Evolutionary conservation across 495 filamentous ascomycete species (phyloP), one percentile per base, ranked within the genome.

Genomic region (Filosporella fistucella): DNA sequence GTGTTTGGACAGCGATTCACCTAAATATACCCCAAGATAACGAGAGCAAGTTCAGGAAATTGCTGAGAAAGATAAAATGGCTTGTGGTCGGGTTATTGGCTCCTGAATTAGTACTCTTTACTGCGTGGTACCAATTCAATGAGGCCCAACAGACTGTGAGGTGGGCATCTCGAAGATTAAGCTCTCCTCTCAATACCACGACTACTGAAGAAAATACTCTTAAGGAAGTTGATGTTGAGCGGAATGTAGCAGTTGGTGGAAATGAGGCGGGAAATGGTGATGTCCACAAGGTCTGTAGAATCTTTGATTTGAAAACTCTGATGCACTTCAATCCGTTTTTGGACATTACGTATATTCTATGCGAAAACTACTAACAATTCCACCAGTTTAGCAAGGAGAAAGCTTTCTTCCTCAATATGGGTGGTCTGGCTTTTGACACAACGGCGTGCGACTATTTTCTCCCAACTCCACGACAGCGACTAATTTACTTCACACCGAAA

Each of bases 1-100:
- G 68, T 43, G 51, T 71, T 16, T 72, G 64, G 68, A 64, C 66
- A 5, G 62, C 68, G 3, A 39, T 73, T 1, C 69, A 73, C 47
- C 50, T 67, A 0, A 64, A 73, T 43, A 49, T 72, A 13, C 46
- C 63, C 17, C 42, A 42, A 5, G 3, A 38, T n/a, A n/a, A n/a
- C n/a, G n/a, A n/a, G n/a, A n/a, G n/a, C n/a, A n/a, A n/a, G n/a
- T n/a, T n/a, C n/a, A n/a, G n/a, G n/a, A n/a, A n/a, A n/a, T 12
- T 16, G n/a, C n/a, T 41, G 43, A 42, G 28, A 6, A 24, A 38
- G 5, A 16, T 40, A 4, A 38, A 22, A 21, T 68, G 59, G 60
- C 32, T 65, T 6, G 3, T 64, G 2, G 38, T 63, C 4, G 63
- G 58, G 0, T 17, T 69, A 1, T n/a, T 69, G 10, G 53, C 60